A percentile compares a stretch with the other conserved stretches of the same genome.
phyloP scores from a whole-genome alignment of 2,329 filamentous ascomycete genomes.

The Talaromyces pinophilus region DNA sequence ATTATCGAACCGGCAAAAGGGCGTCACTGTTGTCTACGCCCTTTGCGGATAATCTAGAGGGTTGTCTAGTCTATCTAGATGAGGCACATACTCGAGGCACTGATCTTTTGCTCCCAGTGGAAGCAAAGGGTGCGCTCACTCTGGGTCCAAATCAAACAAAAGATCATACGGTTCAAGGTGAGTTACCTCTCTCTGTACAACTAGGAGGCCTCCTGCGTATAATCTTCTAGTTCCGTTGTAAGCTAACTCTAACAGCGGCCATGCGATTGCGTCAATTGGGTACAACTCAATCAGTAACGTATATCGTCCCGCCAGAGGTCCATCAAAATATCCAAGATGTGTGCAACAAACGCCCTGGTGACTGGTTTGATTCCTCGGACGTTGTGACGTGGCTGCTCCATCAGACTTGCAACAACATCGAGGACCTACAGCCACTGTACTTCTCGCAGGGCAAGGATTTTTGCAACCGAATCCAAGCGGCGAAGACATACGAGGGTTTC shows the following conservation, averaged over 20 bases:
- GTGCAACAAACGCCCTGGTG: slow-evolving; percentile 31
- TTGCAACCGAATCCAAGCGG: slow-evolving; percentile 57
- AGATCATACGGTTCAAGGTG: slow-evolving; percentile 63
- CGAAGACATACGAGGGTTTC: slow-evolving; percentile 46
- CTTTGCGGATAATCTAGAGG: slow-evolving; percentile 55
- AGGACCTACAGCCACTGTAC: slow-evolving; percentile 61
- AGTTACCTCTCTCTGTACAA: slow-evolving; percentile 1
- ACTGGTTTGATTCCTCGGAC: slow-evolving; percentile 50
- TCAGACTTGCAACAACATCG: slow-evolving; percentile 62
- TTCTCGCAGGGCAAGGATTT: slow-evolving; percentile 63
- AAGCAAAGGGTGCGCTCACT: slow-evolving; percentile 56
- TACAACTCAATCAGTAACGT: slow-evolving; percentile 57
- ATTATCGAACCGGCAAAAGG: slow-evolving; percentile 41
- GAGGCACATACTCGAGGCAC: slow-evolving; percentile 64
- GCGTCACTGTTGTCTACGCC: slow-evolving; percentile 55
- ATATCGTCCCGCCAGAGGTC: slow-evolving; percentile 61
- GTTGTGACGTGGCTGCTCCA: slow-evolving; percentile 64
- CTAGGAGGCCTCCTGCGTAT: neutral
- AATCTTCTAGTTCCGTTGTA: neutral
- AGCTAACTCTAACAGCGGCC: slow-evolving; percentile 49
- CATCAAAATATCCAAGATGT: slow-evolving; percentile 61
- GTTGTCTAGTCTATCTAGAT: slow-evolving; percentile 61
- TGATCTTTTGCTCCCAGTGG: slow-evolving; percentile 57
- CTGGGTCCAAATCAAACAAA: slow-evolving; percentile 60
- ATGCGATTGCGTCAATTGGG: slow-evolving; percentile 65